phyloP scores from a whole-genome alignment of 768 basidiomycete genomes.

The Termitomyces sp. region DNA sequence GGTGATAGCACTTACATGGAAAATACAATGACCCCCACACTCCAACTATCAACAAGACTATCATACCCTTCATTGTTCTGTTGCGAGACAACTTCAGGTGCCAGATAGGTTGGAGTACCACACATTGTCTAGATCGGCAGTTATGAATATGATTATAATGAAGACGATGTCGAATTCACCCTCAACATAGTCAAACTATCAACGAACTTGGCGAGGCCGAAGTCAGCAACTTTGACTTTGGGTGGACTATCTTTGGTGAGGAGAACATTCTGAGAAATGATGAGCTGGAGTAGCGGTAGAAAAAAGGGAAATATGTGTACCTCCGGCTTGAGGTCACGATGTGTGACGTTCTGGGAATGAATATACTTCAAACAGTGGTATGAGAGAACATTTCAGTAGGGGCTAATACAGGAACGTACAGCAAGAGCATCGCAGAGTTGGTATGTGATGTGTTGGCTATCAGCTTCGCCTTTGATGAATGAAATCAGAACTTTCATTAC shows the following conservation, averaged over 20 bases:
- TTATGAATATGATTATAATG: not conserved
- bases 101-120: slow-evolving; percentile 92
- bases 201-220: slow-evolving; percentile 92
- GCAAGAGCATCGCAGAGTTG: slow-evolving; percentile 82
- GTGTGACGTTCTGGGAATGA: slow-evolving; percentile 74
- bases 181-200: slow-evolving; percentile 73
- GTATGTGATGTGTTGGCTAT: slow-evolving; percentile 66
- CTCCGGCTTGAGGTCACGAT: slow-evolving; percentile 94
- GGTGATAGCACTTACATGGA: slow-evolving; percentile 54
- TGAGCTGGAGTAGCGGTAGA: not conserved
- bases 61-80: slow-evolving; percentile 71
- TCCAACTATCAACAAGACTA: slow-evolving; percentile 93
- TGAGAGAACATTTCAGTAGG: not conserved
- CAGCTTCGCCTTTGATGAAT: slow-evolving; percentile 40
- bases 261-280: slow-evolving; percentile 63
- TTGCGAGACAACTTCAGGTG: slow-evolving; percentile 85
- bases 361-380: slow-evolving; percentile 43
- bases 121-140: slow-evolving; percentile 72
- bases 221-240: slow-evolving; percentile 88
- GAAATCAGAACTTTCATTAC: slow-evolving; percentile 4
- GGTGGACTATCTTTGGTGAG: slow-evolving; percentile 71
- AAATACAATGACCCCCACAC: slow-evolving; percentile 91
- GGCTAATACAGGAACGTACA: slow-evolving; percentile 33
- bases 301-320: slow-evolving; percentile 28
- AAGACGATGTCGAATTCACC: slow-evolving; percentile 37